Conservation (phyloP, 2,329 filamentous ascomycete species). For the Paecilomyces variotii region DNA sequence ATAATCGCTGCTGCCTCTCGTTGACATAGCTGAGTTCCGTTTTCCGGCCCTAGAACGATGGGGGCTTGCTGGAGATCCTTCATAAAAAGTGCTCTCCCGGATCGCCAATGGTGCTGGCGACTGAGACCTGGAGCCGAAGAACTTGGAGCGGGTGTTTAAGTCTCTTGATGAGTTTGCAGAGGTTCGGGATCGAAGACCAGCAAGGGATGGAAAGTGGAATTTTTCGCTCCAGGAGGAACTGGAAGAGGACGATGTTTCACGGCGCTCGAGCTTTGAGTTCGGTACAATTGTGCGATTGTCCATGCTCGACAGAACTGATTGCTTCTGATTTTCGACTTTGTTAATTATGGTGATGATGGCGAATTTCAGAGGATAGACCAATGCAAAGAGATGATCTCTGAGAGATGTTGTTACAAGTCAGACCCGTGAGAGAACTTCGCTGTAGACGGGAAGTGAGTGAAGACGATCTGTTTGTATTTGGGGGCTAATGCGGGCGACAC, state of each 20-base stretch:
- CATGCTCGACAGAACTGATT: background rate
- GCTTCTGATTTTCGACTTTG: background rate
- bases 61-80: constrained; percentile 9
- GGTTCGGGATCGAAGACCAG: background rate
- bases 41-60: constrained; percentile 7
- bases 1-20: constrained; percentile 24
- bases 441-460: background rate
- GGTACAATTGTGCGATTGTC: background rate
- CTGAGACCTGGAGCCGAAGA: constrained; percentile 14
- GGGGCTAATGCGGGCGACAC: background rate
- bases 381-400: background rate
- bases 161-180: background rate
- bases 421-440: background rate
- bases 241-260: background rate
- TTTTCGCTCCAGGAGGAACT: background rate
- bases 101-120: constrained; percentile 14
- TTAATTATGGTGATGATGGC: background rate
- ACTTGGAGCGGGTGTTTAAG: constrained; percentile 1
- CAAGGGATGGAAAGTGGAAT: constrained; percentile 2
- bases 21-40: constrained; percentile 13
- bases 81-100: constrained; percentile 4
- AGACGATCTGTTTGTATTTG: background rate
- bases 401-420: background rate
- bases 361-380: background rate
- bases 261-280: background rate